Evolutionary conservation across 2,329 filamentous ascomycete genomes (phyloP), one percentile per base, ranked within the genome.

Genomic region (Metarhizium robertsii): DNA sequence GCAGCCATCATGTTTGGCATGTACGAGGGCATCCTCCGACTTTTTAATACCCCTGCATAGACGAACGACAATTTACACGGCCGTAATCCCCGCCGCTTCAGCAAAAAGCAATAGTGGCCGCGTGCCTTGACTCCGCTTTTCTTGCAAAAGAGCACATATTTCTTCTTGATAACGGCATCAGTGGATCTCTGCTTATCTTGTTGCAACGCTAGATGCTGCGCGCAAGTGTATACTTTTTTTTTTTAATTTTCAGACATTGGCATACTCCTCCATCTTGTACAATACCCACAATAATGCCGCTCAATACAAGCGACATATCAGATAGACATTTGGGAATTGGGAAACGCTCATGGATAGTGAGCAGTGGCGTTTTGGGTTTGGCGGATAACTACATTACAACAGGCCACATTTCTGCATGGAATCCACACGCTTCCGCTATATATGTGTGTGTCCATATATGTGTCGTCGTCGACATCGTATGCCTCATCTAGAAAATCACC

Each of bases 1-100:
- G 91, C 92, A 7, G 91, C 89, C 62, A 95, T 97, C 69, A 96
- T 95, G 88, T 96, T 96, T 70, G 91, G 90, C 71, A 94, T 94
- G 77, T 96, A 84, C 65, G 80, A 84, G 66, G 78, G 74, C 54
- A 82, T 83, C 47, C 69, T 83, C 34, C 73, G 74, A 6, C 62
- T 79, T 6, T 75, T 78, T 57, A 64, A 74, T 56, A 71, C 71
- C 7, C 66, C 68, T 14, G 67, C 69, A 6, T 73, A 65, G 62
- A 43, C 14, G 18, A 49, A 40, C 14, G 20, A 40, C 45, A 20
- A 45, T 20, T 20, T 25, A 18, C 18, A 45, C 18, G n/a, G n/a
- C 16, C 42, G 42, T 16, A 13, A 40, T 40, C 1, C 38, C 14
- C 38, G 5, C 38, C 14, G 13, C 13, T 40, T 40, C 38, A 40